Evolutionary conservation across 495 filamentous ascomycete genomes (phyloP), one percentile per base, ranked within the genome.

Genomic region (Penicillium ucsense): DNA sequence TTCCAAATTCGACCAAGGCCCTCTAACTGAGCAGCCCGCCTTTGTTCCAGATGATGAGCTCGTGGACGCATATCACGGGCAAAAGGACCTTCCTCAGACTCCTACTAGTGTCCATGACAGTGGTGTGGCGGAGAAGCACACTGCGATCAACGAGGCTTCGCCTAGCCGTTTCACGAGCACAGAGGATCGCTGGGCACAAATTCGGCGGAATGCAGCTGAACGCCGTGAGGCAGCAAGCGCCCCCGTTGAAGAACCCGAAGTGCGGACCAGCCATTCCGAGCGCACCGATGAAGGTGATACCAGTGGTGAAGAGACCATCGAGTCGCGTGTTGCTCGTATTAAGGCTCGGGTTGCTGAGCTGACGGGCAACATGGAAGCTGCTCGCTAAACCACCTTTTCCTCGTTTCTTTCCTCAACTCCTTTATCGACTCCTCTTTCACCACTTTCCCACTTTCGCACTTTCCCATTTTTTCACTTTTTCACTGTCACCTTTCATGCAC

Each of bases 261-360:
- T 52, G 27, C 60, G 59, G 31, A 46, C 57, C 45, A 76, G 70
- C 58, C 64, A 67, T 42, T 72, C 74, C 39, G 73, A 70, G 50
- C 75, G 76, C 42, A 79, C 78, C 3, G 83, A 90, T 48, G 89
- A 94, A 57, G 88, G 80, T 20, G 85, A 94, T 50, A 92, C 86
- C 12, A 95, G 86, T 60, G 90, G 86, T 12, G 94, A 98, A 77
- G 92, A 98, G 74, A 95, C 89, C 30, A 96, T 98, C 54, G 92
- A 98, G 64, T 87, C 88, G 35, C 86, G 92, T 46, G 92, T 96
- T 49, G 92, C 92, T 34, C 86, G 94, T 46, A 98, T 98, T 77
- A 96, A 96, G 69, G 94, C 94, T 46, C 79, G 92, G 34, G 94
- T 98, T 40, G 92, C 92, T 39, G 88, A 95, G 66, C 66, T 98